Evolutionary conservation across 805 yeast species (phyloP), one percentile per base, ranked within the genome.

Genomic region (Metschnikowia cerradonensis): DNA sequence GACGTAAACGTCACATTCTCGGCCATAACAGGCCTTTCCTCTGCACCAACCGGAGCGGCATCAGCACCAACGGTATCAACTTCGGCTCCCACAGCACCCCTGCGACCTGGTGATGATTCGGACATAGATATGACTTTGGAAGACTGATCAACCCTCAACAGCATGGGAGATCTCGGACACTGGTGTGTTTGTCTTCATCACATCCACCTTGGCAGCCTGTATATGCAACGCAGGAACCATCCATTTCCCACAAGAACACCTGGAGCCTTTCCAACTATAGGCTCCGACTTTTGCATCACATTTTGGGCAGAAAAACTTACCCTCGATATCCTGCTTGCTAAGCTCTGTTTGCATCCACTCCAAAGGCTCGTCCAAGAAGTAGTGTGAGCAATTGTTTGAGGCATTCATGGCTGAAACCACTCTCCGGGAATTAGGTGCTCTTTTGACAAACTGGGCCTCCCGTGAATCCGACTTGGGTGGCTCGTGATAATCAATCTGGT

Each of bases 231-330:
- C 95, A 0, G 99, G 99, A 8, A 89, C 79, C 76, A 92, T 84
- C 99, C 99, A 94, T 60, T 81, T 82, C 2, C 97, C 97, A 67
- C 99, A 94, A 51, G 94, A 82, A 67, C 99, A 94, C 60, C 96
- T 73, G 1, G 92, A 82, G 0, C 99, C 99, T 61, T 84, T 88
- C 99, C 99, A 94, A 54, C 84, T 82, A 65, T 90, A 94, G 0
- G 89, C 90, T 13, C 99, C 99, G 2, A 94, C 81, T 69, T 92
- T 94, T 14, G 87, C 75, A 4, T 73, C 72, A 71, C 99, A 94
- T 61, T 84, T 86, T 2, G 94, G 94, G 66, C 99, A 94, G 10
- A 70, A 66, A 41, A 94, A 82, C 61, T 86, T 88, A 2, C 99
- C 99, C 65, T 92, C 97, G 7, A 94, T 60, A 47, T 83, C 86